A percentile compares a stretch with the other conserved stretches of the same genome.
Conservation (phyloP, 176 grass and related monocot genomes). For the Triticum turgidum region DNA sequence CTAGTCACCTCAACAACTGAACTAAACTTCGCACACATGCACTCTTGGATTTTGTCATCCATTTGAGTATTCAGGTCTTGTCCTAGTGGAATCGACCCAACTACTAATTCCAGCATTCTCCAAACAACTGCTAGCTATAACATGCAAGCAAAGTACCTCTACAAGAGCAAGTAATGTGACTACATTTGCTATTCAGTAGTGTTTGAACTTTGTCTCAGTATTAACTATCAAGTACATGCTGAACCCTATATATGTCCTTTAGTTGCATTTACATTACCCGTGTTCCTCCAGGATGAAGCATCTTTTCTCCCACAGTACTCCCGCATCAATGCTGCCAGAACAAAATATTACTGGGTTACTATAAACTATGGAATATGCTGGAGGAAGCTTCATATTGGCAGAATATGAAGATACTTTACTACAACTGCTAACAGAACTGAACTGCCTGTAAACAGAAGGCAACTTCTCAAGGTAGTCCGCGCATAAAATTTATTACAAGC, state of each 20-base stretch:
- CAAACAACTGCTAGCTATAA: neutral
- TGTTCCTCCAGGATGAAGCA: conserved; percentile 17
- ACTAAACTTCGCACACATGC: neutral
- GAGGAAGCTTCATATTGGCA: conserved; percentile 7
- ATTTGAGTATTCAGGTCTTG: neutral
- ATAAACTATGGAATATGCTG: conserved; percentile 4
- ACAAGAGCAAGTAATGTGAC: neutral
- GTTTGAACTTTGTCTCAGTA: neutral
- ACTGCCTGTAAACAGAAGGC: neutral
- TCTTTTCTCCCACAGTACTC: neutral
- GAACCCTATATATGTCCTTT: conserved; percentile 9
- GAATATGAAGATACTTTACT: conserved; percentile 25
- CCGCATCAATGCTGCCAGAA: conserved; percentile 28
- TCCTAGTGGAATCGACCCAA: neutral
- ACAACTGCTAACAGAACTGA: conserved; percentile 1
- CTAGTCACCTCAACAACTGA: neutral
- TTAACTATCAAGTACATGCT: neutral
- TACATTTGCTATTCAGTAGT: neutral
- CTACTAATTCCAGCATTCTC: neutral
- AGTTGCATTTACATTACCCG: neutral
- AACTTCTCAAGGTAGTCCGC: neutral
- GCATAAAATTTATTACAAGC: neutral
- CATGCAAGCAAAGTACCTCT: neutral
- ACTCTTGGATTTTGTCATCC: neutral
- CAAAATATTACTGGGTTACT: conserved; percentile 28